Percentiles rank a stretch among this genome's conserved stretches.
Evolutionary conservation across 768 basidiomycete species (phyloP).

Genomic region (Coprinellus micaceus): DNA sequence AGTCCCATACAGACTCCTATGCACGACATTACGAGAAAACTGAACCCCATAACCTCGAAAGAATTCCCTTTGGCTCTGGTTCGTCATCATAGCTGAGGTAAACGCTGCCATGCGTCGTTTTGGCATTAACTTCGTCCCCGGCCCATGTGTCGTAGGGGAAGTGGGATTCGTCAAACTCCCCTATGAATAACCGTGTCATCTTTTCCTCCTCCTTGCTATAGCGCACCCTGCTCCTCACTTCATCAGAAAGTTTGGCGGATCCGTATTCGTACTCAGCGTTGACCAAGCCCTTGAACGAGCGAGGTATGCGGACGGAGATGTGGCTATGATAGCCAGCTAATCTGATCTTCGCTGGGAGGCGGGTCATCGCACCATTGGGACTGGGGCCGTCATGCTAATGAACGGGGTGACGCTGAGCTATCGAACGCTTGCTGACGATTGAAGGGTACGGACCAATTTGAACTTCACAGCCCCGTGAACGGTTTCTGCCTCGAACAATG

Average conservation of each 20-base stretch:
- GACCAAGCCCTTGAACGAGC: slow-evolving; percentile 38
- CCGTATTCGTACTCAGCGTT: slow-evolving; percentile 32
- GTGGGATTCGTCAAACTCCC: slow-evolving; percentile 31
- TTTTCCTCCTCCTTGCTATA: slow-evolving; percentile 29
- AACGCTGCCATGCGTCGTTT: slow-evolving; percentile 34
- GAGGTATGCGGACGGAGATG: slow-evolving; percentile 34
- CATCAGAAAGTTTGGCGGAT: slow-evolving; percentile 30
- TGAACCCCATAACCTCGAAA: neutral
- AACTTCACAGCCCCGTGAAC: slow-evolving; percentile 27
- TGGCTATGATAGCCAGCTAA: slow-evolving; percentile 28
- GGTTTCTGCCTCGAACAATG: slow-evolving; percentile 23
- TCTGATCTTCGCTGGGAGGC: slow-evolving; percentile 23
- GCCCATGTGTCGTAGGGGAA: slow-evolving; percentile 28
- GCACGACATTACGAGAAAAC: too few relatives aligned
- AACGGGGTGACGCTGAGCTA: neutral
- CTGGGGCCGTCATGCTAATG: neutral
- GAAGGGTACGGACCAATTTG: slow-evolving; percentile 26
- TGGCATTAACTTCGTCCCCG: slow-evolving; percentile 37
- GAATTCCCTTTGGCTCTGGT: neutral
- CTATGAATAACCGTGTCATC: slow-evolving; percentile 38
- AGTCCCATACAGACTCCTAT: too few relatives aligned
- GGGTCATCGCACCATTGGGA: slow-evolving; percentile 5
- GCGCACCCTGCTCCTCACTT: slow-evolving; percentile 25
- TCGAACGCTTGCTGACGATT: neutral
- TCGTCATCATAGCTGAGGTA: slow-evolving; percentile 37